Conservation (phyloP, 345 rosid species). For the Linum usitatissimum region DNA sequence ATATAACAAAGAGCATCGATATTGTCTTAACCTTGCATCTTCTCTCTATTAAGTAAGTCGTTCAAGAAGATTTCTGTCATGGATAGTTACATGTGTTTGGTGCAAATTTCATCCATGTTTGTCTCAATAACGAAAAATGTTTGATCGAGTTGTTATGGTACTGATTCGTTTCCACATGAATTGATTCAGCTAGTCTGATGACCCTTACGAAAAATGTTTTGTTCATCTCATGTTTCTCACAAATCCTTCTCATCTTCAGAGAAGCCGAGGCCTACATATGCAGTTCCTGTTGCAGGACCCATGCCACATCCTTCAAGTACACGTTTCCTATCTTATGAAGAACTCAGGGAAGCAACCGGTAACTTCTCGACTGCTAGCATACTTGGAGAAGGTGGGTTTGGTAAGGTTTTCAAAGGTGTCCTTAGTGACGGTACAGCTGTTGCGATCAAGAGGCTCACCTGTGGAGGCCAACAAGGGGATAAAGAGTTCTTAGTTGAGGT, state of each 20-base stretch:
- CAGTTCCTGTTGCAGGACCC: constrained; percentile 44
- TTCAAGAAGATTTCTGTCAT: no score
- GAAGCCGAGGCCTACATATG: constrained; percentile 46
- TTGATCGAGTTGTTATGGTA: neutral
- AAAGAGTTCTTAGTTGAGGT: constrained; percentile 95
- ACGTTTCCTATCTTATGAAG: constrained; percentile 81
- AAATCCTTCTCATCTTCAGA: constrained; percentile 25
- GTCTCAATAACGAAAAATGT: no score
- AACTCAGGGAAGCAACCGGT: constrained; percentile 89
- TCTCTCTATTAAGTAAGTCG: no score
- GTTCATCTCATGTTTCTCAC: neutral
- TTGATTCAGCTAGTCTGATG: neutral
- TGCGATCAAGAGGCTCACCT: constrained; percentile 86
- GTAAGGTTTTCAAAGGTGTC: constrained; percentile 92
- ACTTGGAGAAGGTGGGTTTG: constrained; percentile 98
- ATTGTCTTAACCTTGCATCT: no score
- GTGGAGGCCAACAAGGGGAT: constrained; percentile 94
- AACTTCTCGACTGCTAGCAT: constrained; percentile 76
- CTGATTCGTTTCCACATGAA: neutral
- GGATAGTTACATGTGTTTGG: no score
- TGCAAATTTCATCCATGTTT: no score
- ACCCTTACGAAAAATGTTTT: neutral
- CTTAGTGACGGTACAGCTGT: constrained; percentile 97
- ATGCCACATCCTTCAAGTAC: constrained; percentile 83
- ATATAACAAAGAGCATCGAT: no score